Evolutionary conservation across 1,139 yeast species (phyloP).

Genomic region (Lodderomyces oxycetoniae): DNA sequence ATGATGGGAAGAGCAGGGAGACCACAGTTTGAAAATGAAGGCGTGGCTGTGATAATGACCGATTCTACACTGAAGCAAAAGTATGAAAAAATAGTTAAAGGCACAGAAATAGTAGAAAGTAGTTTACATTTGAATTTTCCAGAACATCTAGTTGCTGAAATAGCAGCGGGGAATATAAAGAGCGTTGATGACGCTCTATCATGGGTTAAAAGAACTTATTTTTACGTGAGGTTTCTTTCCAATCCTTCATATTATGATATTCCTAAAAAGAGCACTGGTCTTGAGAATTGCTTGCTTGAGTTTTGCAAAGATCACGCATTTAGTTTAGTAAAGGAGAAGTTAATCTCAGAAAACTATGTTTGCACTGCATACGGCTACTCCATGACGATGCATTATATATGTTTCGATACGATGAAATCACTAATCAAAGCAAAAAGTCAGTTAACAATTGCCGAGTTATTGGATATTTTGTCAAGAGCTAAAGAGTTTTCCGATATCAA

Average conservation of each 20-base stretch:
- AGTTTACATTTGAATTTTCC: conserved; percentile 38
- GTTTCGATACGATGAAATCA: conserved; percentile 36
- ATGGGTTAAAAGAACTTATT: conserved; percentile 51
- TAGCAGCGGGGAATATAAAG: conserved; percentile 38
- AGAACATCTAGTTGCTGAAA: conserved; percentile 49
- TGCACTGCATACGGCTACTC: conserved; percentile 40
- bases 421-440: conserved; percentile 18
- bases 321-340: conserved; percentile 21
- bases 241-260: conserved; percentile 35
- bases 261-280: conserved; percentile 9
- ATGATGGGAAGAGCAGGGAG: conserved; percentile 62
- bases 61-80: conserved; percentile 26
- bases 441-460: conserved; percentile 18
- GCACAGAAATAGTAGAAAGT: conserved; percentile 47
- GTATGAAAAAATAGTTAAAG: conserved; percentile 40
- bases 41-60: conserved; percentile 51
- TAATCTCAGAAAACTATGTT: conserved; percentile 20
- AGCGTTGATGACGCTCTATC: conserved; percentile 35
- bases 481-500: conserved; percentile 35
- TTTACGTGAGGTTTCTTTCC: conserved; percentile 39
- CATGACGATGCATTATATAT: conserved; percentile 44
- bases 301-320: conserved; percentile 28
- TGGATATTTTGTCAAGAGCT: conserved; percentile 27
- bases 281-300: conserved; percentile 22
- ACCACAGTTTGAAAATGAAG: conserved; percentile 52